Evolutionary conservation across 2,329 filamentous ascomycete genomes (phyloP), one percentile per base, ranked within the genome.

Genomic region (Cytospora chrysosperma): DNA sequence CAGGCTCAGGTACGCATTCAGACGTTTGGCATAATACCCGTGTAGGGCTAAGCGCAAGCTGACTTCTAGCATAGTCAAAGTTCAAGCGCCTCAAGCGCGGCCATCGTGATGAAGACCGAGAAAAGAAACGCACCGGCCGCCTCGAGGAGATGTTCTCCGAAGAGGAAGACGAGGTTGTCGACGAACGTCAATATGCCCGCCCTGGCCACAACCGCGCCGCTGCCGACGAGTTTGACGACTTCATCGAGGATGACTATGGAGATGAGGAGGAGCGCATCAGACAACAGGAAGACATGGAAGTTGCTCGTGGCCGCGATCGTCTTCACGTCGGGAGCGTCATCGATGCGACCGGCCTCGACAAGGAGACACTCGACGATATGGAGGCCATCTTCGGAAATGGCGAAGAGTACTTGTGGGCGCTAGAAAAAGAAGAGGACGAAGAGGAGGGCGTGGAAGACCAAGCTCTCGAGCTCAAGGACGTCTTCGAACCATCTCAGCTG

Each of bases 61-160:
- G 9, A 66, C 32, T 26, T 4, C n/a, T 30, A 56, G 15, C 37
- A 37, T 67, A 96, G 89, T 89, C 89, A 69, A 96, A 97, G 74
- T 96, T 96, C 82, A 99, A 99, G 78, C 91, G 95, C 49, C 86
- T 99, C 61, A 99, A 98, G 82, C 91, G 92, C 68, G 94, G 95
- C 61, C 92, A 94, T 68, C 85, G 90, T 65, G 88, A 89, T 67
- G 89, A 92, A 67, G 86, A 85, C 62, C 85, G 92, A 56, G 84
- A 86, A 26, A 81, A 81, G 28, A 81, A 79, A 69, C 83, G 88
- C 68, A 83, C 87, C 49, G 88, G 89, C 66, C 92, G 90, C 27
- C 85, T 98, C 19, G 89, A 93, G 69, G 89, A 97, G 70, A 98
- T 99, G 69, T 99, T 99, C 76, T 93, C 92, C 40, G 94, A 97